These are phyloP conservation scores for Starmerella sp. DNA, from an alignment of 805 yeast species.

Conservation along the genomic window DNA sequence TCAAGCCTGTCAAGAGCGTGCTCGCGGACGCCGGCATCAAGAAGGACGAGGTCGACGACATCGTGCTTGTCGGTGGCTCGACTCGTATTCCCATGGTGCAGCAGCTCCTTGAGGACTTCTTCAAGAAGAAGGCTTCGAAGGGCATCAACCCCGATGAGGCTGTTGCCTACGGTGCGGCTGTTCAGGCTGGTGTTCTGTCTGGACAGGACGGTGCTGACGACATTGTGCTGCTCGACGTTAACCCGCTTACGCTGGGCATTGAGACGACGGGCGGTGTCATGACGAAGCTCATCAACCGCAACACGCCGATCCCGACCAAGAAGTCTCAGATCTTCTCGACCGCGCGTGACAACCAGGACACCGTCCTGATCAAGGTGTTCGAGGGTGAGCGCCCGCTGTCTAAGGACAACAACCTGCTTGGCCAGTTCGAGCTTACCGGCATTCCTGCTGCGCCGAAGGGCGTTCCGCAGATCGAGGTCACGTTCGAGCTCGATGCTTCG, in stretches of 20 bases:
- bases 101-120: conserved; percentile 78
- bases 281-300: conserved; percentile 91
- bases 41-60: conserved; percentile 81
- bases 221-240: conserved; percentile 81
- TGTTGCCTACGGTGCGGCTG: conserved; percentile 99
- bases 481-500: conserved; percentile 78
- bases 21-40: conserved; percentile 84
- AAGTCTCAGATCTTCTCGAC: conserved; percentile 93
- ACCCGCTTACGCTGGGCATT: conserved; percentile 88
- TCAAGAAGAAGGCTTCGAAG: conserved; percentile 89
- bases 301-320: conserved; percentile 90
- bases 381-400: conserved; percentile 96
- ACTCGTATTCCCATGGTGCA: conserved; percentile 98
- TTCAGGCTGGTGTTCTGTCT: conserved; percentile 93
- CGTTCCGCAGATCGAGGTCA: conserved; percentile 80
- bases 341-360: conserved; percentile 92
- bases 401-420: conserved; percentile 81
- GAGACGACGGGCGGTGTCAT: conserved; percentile 96
- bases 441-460: conserved; percentile 91
- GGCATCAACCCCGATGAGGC: conserved; percentile 99
- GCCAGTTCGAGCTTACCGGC: conserved; percentile 76
- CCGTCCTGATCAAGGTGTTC: conserved; percentile 83
- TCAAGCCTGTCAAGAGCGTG: conserved; percentile 93
- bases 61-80: conserved; percentile 97
- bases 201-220: conserved; percentile 93